These are phyloP conservation scores for Salvia miltiorrhiza DNA, from an alignment of 257 asterid genomes.

Conservation along the genomic window DNA sequence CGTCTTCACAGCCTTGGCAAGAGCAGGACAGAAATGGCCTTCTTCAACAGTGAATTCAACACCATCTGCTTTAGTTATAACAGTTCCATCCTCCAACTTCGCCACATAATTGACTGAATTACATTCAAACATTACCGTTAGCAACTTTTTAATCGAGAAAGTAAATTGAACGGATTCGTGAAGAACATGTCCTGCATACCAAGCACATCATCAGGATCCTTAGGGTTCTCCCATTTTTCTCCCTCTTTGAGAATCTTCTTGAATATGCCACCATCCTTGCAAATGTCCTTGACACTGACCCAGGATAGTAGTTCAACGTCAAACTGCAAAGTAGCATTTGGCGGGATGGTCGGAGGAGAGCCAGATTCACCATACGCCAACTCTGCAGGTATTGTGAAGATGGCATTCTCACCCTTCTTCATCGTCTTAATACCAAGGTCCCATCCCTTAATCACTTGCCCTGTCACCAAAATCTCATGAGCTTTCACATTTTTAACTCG, in stretches of 20 bases:
- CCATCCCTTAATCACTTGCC: slow-evolving; percentile 83
- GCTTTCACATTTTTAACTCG: not conserved
- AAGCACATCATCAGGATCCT: slow-evolving; percentile 64
- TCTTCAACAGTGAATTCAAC: slow-evolving; percentile 47
- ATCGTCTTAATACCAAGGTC: slow-evolving; percentile 69
- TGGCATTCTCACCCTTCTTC: slow-evolving; percentile 74
- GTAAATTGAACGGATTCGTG: not conserved
- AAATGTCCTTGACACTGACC: slow-evolving; percentile 72
- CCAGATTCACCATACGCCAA: slow-evolving; percentile 78
- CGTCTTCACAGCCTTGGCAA: slow-evolving; percentile 65
- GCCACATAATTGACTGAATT: slow-evolving; percentile 54
- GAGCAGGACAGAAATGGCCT: slow-evolving; percentile 69
- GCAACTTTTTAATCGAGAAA: not conserved
- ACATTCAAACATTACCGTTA: slow-evolving; percentile 10
- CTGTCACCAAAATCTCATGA: slow-evolving; percentile 25
- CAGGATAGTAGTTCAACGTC: slow-evolving; percentile 72
- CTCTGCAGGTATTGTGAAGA: slow-evolving; percentile 66
- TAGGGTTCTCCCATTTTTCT: slow-evolving; percentile 77
- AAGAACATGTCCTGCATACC: slow-evolving; percentile 27
- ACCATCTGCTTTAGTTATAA: slow-evolving; percentile 43
- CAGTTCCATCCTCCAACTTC: slow-evolving; percentile 51
- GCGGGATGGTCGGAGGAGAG: slow-evolving; percentile 76
- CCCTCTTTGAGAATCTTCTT: slow-evolving; percentile 58
- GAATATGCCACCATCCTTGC: slow-evolving; percentile 77
- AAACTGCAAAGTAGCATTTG: slow-evolving; percentile 69